A percentile compares a stretch with the other conserved stretches of the same genome.
phyloP scores from a whole-genome alignment of 2,329 filamentous ascomycete species.

The Fusarium anguioides region DNA sequence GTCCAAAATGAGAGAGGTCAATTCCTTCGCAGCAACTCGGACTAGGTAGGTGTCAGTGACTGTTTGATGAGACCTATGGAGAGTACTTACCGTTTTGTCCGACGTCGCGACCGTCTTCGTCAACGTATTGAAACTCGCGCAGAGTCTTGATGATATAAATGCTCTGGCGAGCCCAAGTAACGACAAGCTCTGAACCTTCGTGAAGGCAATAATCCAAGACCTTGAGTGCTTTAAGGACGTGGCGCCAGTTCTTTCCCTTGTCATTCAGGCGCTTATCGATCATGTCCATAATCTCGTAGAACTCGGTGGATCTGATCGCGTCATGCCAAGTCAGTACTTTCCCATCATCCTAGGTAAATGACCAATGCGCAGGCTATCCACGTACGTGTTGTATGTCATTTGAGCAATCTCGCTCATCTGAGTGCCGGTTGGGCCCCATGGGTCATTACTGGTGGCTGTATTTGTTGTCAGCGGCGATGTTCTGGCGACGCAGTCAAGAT shows the following conservation, averaged over 20 bases:
- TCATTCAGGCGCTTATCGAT: constrained; percentile 98
- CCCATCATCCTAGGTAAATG: background rate
- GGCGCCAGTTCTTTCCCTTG: constrained; percentile 99
- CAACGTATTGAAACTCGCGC: constrained; percentile 95
- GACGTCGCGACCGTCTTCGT: constrained; percentile 94
- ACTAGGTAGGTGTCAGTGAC: constrained; percentile 65
- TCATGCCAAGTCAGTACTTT: constrained; percentile 34
- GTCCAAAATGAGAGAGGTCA: constrained; percentile 90
- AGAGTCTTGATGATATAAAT: constrained; percentile 99
- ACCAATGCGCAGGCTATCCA: constrained; percentile 27
- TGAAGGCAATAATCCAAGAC: constrained; percentile 98
- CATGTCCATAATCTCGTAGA: constrained; percentile 99
- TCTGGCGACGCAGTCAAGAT: background rate
- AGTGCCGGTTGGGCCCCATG: constrained; percentile 96
- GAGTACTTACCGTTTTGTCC: constrained; percentile 86
- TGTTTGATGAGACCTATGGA: background rate
- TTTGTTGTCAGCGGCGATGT: constrained; percentile 34
- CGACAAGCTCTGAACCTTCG: constrained; percentile 94
- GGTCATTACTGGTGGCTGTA: constrained; percentile 95
- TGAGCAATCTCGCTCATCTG: constrained; percentile 99
- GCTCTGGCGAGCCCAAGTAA: constrained; percentile 98
- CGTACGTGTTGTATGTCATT: constrained; percentile 97
- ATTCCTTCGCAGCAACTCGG: constrained; percentile 93
- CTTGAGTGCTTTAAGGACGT: constrained; percentile 96
- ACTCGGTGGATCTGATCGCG: constrained; percentile 82